These are phyloP conservation scores for Lichenothelia convexa DNA, from an alignment of 495 filamentous ascomycete genomes.

Conservation along the genomic window DNA sequence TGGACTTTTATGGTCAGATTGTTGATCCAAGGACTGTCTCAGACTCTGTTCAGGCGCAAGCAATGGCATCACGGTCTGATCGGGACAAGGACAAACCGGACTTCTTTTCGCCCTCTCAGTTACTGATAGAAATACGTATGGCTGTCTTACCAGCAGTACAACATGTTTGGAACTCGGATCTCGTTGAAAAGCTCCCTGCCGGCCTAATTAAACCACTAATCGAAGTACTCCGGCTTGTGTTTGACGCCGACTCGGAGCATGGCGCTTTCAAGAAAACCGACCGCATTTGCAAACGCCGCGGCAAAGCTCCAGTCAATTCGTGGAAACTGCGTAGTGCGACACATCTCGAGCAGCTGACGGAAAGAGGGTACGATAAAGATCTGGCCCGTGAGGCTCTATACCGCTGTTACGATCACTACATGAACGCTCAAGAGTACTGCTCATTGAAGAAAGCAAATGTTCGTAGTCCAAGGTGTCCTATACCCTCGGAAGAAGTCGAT, in stretches of 20 bases:
- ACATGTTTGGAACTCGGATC: conserved; percentile 63
- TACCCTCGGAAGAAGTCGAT: neutral
- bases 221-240: conserved; percentile 63
- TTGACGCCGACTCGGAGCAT: conserved; percentile 56
- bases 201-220: conserved; percentile 62
- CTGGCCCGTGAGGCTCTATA: conserved; percentile 65
- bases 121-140: conserved; percentile 74
- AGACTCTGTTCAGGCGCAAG: conserved; percentile 50
- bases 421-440: conserved; percentile 56
- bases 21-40: conserved; percentile 57
- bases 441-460: neutral
- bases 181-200: conserved; percentile 61
- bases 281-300: conserved; percentile 23
- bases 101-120: conserved; percentile 53
- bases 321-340: conserved; percentile 16
- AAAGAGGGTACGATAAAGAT: conserved; percentile 33
- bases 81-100: conserved; percentile 41
- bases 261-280: conserved; percentile 44
- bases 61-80: conserved; percentile 35
- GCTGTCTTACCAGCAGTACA: conserved; percentile 61
- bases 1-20: conserved; percentile 61
- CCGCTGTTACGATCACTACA: conserved; percentile 50
- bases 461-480: neutral
- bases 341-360: conserved; percentile 26
- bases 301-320: conserved; percentile 20